Evolutionary conservation across 139 green algal species (phyloP), one percentile per base, ranked within the genome.

Genomic region (Haematococcus sp.): DNA sequence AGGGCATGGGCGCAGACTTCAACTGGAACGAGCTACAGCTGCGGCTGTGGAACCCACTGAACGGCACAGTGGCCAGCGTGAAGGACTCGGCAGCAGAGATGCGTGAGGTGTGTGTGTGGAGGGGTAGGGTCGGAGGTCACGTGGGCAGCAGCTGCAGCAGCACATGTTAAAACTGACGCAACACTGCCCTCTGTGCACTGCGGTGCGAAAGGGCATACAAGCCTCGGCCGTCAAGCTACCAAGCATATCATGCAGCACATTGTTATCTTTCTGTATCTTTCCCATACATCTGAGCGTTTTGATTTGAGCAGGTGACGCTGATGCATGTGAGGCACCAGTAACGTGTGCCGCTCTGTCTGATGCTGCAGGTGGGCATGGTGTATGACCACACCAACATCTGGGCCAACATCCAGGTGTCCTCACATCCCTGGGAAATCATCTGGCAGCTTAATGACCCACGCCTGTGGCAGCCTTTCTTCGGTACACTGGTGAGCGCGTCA

Each of bases 11-110:
- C 3, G 55, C 75, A 0, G 40, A 43, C 22, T 66, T 78, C 19
- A 43, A 79, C 63, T 67, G 81, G 51, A 70, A 84, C 30, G 72
- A 77, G 52, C 13, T n/a, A 0, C 54, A 78, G 75, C 77, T 89
- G 77, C 75, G 80, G 60, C 63, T 91, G 68, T 91, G 86, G 86
- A 89, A 91, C 70, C 86, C 86, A 13, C 49, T 88, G 34, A 84
- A 61, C 3, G 86, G 83, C 44, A 58, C 31, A 3, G 79, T 72
- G 54, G 72, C 72, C 20, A 67, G 67, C 30, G 70, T 80, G 2
- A 84, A 80, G 56, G 86, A 91, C 70, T 27, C 72, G 23, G 76
- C 80, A 4, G 82, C 76, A 13, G 83, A 91, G 65, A 51, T 91
- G 68, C 31, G 81, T 33, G 74, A 88, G 81, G 86, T 91, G 68